Conservation (phyloP, 164 flowering plant genomes). For the Macadamia integrifolia region DNA sequence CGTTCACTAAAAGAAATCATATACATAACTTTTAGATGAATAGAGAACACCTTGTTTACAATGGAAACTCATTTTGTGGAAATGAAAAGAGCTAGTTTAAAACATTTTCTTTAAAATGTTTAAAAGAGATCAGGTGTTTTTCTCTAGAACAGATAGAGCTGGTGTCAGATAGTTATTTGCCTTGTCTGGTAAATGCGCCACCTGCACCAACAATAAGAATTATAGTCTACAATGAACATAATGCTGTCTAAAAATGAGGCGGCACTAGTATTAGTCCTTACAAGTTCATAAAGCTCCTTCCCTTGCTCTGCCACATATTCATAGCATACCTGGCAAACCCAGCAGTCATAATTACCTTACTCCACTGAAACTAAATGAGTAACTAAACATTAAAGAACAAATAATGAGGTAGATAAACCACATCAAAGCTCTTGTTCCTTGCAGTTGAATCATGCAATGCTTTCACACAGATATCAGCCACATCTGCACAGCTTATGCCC, state of each 20-base stretch:
- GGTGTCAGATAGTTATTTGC: slow-evolving; percentile 93
- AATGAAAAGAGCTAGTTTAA: too few species aligned
- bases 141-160: slow-evolving; percentile 81
- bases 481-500: slow-evolving; percentile 99
- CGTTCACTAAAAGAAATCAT: too few species aligned
- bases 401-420: slow-evolving; percentile 9
- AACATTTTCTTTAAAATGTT: too few species aligned
- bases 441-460: slow-evolving; percentile 97
- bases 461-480: slow-evolving; percentile 97
- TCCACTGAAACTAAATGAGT: neutral
- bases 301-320: slow-evolving; percentile 92
- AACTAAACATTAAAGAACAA: neutral
- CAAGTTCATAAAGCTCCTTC: slow-evolving; percentile 90
- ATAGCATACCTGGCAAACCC: slow-evolving; percentile 62
- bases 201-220: slow-evolving; percentile 33
- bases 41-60: too few species aligned
- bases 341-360: slow-evolving; percentile 6
- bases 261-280: slow-evolving; percentile 20
- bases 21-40: too few species aligned
- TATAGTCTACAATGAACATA: neutral
- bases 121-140: slow-evolving; percentile 54
- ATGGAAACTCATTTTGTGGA: too few species aligned
- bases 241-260: neutral
- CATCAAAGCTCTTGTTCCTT: slow-evolving; percentile 96
- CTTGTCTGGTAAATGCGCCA: slow-evolving; percentile 97